phyloP scores from a whole-genome alignment of 768 basidiomycete species.

The Mycena leptocephala region DNA sequence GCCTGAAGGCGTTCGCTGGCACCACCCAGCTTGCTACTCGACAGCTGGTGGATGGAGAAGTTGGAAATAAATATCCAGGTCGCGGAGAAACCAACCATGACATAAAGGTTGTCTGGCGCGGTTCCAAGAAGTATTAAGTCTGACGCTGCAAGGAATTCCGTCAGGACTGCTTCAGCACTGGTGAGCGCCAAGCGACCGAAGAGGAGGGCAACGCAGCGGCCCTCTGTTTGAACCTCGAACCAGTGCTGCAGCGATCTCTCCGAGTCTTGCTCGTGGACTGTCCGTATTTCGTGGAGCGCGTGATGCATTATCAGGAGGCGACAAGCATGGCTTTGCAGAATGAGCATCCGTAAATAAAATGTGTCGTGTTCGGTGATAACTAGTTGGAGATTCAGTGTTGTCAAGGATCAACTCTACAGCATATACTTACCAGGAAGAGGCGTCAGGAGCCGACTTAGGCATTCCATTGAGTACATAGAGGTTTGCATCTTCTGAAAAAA shows the following conservation, averaged over 20 bases:
- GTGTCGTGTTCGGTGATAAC: slow-evolving; percentile 60
- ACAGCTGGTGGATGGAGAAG: slow-evolving; percentile 55
- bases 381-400: slow-evolving; percentile 44
- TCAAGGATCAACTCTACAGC: not conserved
- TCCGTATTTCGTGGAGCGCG: slow-evolving; percentile 46
- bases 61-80: slow-evolving; percentile 61
- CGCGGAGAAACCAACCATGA: slow-evolving; percentile 60
- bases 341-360: slow-evolving; percentile 60
- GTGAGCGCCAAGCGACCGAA: slow-evolving; percentile 59
- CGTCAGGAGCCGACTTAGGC: slow-evolving; percentile 53
- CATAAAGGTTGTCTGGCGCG: slow-evolving; percentile 59
- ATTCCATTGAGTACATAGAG: slow-evolving; percentile 51
- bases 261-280: slow-evolving; percentile 26
- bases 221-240: slow-evolving; percentile 53
- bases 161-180: slow-evolving; percentile 55
- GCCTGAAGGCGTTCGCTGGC: slow-evolving; percentile 55
- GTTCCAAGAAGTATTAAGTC: slow-evolving; percentile 55
- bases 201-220: slow-evolving; percentile 46
- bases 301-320: slow-evolving; percentile 57
- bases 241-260: slow-evolving; percentile 45
- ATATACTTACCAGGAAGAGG: slow-evolving; percentile 56
- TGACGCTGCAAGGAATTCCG: slow-evolving; percentile 48
- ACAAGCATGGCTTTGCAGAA: slow-evolving; percentile 58
- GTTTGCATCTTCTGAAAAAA: slow-evolving; percentile 55
- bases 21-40: slow-evolving; percentile 52